Percentiles rank a stretch among this genome's conserved stretches.
Conservation (phyloP, 2,329 filamentous ascomycete species). For the Fusarium nurragi region DNA sequence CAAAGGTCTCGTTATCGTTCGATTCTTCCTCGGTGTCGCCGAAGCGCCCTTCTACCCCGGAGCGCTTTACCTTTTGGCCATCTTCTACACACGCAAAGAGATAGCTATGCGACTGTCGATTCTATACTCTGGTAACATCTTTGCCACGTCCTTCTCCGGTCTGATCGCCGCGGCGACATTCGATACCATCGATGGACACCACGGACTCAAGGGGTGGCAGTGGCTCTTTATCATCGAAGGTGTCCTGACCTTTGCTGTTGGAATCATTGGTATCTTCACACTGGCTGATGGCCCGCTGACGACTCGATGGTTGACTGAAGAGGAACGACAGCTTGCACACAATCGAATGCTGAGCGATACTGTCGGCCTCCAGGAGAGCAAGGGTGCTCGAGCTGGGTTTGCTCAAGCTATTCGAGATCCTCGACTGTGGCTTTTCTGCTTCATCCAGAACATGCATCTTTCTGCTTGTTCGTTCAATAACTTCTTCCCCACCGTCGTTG, state of each 20-base stretch:
- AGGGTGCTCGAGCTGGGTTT: conserved; percentile 48
- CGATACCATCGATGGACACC: conserved; percentile 42
- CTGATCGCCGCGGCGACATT: conserved; percentile 57
- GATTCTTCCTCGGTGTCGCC: conserved; percentile 57
- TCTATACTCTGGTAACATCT: conserved; percentile 44
- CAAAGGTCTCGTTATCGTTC: conserved; percentile 48
- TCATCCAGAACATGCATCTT: conserved; percentile 51
- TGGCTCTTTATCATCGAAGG: conserved; percentile 50
- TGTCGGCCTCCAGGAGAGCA: conserved; percentile 47
- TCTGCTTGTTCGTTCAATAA: conserved; percentile 49
- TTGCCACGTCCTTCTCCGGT: conserved; percentile 53
- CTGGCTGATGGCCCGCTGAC: conserved; percentile 51
- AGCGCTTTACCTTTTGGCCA: conserved; percentile 51
- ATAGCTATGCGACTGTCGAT: conserved; percentile 47
- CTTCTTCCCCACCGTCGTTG: conserved; percentile 47
- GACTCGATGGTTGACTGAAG: conserved; percentile 48
- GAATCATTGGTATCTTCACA: conserved; percentile 47
- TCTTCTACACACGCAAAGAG: conserved; percentile 54
- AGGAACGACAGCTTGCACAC: conserved; percentile 55
- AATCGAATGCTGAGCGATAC: conserved; percentile 50
- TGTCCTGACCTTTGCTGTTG: conserved; percentile 44
- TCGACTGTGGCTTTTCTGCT: conserved; percentile 48
- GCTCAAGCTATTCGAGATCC: conserved; percentile 46
- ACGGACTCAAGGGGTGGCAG: conserved; percentile 45
- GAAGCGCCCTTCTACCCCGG: conserved; percentile 66